A percentile compares a stretch with the other conserved stretches of the same genome.
Evolutionary conservation across 2,329 filamentous ascomycete genomes (phyloP).

Genomic region (Penicillium sp.): DNA sequence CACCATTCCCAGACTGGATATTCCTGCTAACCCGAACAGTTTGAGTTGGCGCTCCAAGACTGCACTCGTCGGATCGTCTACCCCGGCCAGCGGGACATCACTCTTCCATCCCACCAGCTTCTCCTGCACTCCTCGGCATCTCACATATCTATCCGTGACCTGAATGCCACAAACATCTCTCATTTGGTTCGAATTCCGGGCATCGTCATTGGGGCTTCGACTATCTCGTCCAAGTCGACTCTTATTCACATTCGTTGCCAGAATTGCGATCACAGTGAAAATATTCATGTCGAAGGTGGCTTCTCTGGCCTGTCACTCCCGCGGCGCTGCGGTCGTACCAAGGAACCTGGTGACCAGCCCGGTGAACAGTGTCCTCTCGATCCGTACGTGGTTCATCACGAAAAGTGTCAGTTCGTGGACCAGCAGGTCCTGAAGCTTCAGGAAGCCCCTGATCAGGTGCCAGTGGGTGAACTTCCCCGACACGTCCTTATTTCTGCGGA

Average conservation of each 20-base stretch:
- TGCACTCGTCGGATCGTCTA: conserved; percentile 94
- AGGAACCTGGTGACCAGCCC: conserved; percentile 61
- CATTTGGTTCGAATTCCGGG: conserved; percentile 94
- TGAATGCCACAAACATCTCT: conserved; percentile 89
- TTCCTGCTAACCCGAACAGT: conserved; percentile 54
- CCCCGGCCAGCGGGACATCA: conserved; percentile 64
- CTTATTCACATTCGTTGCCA: conserved; percentile 82
- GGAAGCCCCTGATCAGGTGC: conserved; percentile 95
- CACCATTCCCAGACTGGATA: neutral
- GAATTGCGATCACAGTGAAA: conserved; percentile 72
- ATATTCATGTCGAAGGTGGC: conserved; percentile 73
- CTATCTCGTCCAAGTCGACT: conserved; percentile 93
- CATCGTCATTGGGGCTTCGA: conserved; percentile 95
- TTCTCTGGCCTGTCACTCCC: conserved; percentile 86
- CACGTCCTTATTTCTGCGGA: conserved; percentile 97
- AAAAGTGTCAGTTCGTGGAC: conserved; percentile 91
- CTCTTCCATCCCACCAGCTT: conserved; percentile 87
- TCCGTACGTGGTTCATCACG: conserved; percentile 93
- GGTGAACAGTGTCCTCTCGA: conserved; percentile 82
- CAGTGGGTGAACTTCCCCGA: conserved; percentile 89
- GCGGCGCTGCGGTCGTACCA: conserved; percentile 67
- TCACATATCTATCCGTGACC: conserved; percentile 86
- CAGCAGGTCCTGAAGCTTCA: conserved; percentile 98
- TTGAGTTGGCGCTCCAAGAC: conserved; percentile 83
- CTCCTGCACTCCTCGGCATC: conserved; percentile 90